Conservation (phyloP, 805 yeast genomes). For the Teunomyces aglyptinius region DNA sequence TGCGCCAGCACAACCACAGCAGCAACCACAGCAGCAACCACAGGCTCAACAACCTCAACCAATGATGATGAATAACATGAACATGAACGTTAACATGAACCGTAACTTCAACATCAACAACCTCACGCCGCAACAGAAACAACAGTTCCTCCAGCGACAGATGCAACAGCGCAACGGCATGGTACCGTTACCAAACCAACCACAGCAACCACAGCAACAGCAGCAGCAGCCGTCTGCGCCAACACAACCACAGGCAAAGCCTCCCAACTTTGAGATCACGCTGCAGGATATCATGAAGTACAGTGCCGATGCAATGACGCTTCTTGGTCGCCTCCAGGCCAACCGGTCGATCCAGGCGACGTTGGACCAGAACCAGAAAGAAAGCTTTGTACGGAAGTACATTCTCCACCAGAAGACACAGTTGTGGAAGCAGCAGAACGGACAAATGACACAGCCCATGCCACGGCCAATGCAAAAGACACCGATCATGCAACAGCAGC, state of each 20-base stretch:
- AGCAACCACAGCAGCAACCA: constrained; percentile 10
- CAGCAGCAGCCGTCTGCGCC: constrained; percentile 20
- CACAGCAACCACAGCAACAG: constrained; percentile 15
- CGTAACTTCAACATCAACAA: constrained; percentile 20
- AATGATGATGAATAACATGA: constrained; percentile 16
- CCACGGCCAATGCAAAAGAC: background rate
- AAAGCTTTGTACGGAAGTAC: constrained; percentile 36
- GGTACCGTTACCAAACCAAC: constrained; percentile 1
- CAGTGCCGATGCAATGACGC: constrained; percentile 39
- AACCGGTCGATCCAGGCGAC: constrained; percentile 32
- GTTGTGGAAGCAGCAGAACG: constrained; percentile 28
- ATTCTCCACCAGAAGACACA: constrained; percentile 38
- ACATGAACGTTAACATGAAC: constrained; percentile 6
- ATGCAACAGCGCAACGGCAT: constrained; percentile 23
- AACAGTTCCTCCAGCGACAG: constrained; percentile 37
- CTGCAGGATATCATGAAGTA: constrained; percentile 40
- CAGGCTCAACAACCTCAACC: constrained; percentile 7
- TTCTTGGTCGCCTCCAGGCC: constrained; percentile 35
- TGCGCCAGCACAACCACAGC: constrained; percentile 10
- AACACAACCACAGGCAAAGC: constrained; percentile 22
- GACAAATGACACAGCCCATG: constrained; percentile 2
- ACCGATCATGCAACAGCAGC: background rate
- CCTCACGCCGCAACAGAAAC: constrained; percentile 37
- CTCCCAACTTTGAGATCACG: constrained; percentile 32
- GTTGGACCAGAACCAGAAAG: constrained; percentile 37